Evolutionary conservation across 305 asterid species (phyloP), one percentile per base, ranked within the genome.

Genomic region (Vinca major): DNA sequence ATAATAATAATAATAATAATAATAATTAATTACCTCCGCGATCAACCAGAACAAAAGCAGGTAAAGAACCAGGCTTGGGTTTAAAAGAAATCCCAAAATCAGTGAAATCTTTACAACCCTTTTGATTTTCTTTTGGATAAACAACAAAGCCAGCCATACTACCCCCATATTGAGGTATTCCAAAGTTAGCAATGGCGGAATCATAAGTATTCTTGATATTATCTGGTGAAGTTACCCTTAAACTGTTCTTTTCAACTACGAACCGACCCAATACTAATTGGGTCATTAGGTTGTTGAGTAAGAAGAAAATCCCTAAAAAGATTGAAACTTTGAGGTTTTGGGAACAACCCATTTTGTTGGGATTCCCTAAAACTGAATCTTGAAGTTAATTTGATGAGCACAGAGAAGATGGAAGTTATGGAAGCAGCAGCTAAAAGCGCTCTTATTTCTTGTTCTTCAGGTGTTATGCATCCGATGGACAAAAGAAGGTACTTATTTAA

Each of bases 81-180:
- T 89, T 91, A 76, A 84, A 85, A 61, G 96, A 86, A 86, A 82
- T 75, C 74, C 84, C 83, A 74, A 70, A 86, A 77, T 85, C 96
- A 73, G 66, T 85, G 77, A 93, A 93, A 56, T 69, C 66, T n/a
- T 73, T 76, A 74, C 99, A 91, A 5, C 96, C 99, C 76, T 88
- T 88, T 62, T 71, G 75, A 67, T 91, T 93, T 49, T 86, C 92
- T 77, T 89, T 93, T 0, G 96, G 95, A 45, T 76, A 91, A 26
- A 83, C 77, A 54, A 89, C 95, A 65, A 91, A 74, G 36, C 94
- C 98, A 37, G 91, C 85, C 88, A 92, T 76, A 71, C 91, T 88
- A 9, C 98, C 98, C 20, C 96, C 96, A 74, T 88, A 86, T 36
- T 92, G 94, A 20, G 96, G 96, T 56, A 92, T 86, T 71, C 96